Evolutionary conservation across 2,329 filamentous ascomycete species (phyloP), one percentile per base, ranked within the genome.

Genomic region (Epichloe uncinata): DNA sequence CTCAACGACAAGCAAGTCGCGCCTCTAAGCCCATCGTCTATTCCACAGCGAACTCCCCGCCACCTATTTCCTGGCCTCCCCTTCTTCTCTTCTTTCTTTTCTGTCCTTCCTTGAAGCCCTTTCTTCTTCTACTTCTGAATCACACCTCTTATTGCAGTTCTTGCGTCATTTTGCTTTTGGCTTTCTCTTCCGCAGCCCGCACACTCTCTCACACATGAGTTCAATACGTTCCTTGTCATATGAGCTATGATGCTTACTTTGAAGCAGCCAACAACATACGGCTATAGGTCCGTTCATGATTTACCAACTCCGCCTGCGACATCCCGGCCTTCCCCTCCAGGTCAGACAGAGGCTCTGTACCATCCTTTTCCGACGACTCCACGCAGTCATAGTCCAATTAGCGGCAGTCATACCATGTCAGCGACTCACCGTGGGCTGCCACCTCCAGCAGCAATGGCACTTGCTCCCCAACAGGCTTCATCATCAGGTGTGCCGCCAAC

Each of bases 341-440:
- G 65, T 58, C 68, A 71, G 55, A 69, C 71, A 67, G 75, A 78
- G 57, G 58, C 63, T 55, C 62, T 63, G 47, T 67, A 70, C 55
- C 73, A 72, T 57, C 55, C 65, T 52, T 54, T 67, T 50, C 60
- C 67, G 52, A 58, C 63, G 55, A 57, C 66, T 54, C 65, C 69
- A 53, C 68, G 65, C 42, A 71, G 68, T 59, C 66, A 70, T 60
- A 75, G 73, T 61, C 69, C 74, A 52, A 65, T 69, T 53, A 65
- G 66, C 58, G 35, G 37, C 46, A 48, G 13, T 33, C 71, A 75
- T 69, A 69, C 69, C 65, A 87, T 87, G 83, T 82, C 82, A 61
- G 78, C 75, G 61, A 76, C 81, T 66, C 82, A 83, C 66, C 79
- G 82, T 67, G 79, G 79, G 59, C 69, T 87, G 70, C 84, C 84